These are phyloP conservation scores for Penicillium corylophilum DNA, from an alignment of 2,329 filamentous ascomycete genomes.

Conservation along the genomic window DNA sequence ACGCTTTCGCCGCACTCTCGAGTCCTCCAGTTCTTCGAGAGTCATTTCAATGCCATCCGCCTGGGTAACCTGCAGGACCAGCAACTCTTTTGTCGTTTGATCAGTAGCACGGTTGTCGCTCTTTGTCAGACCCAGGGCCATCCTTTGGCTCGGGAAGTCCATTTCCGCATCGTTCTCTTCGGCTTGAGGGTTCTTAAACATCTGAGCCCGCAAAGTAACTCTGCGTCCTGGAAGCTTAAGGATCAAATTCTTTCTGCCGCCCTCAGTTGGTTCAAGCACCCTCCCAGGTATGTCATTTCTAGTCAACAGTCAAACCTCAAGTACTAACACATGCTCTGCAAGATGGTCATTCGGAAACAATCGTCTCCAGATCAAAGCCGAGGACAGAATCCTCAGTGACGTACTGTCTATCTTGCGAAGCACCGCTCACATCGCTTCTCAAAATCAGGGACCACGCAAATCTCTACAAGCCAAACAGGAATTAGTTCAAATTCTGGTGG, in stretches of 20 bases:
- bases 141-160: slow-evolving; percentile 85
- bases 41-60: slow-evolving; percentile 92
- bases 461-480: slow-evolving; percentile 76
- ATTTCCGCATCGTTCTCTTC: slow-evolving; percentile 83
- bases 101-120: slow-evolving; percentile 74
- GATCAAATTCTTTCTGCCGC: slow-evolving; percentile 84
- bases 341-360: slow-evolving; percentile 96
- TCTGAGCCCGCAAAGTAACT: slow-evolving; percentile 63
- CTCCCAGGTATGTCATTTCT: slow-evolving; percentile 57
- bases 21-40: slow-evolving; percentile 83
- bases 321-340: slow-evolving; percentile 17
- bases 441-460: slow-evolving; percentile 55
- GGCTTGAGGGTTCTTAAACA: slow-evolving; percentile 74
- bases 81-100: slow-evolving; percentile 74
- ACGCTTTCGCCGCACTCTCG: slow-evolving; percentile 82
- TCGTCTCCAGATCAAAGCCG: slow-evolving; percentile 86
- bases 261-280: slow-evolving; percentile 80
- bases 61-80: slow-evolving; percentile 80
- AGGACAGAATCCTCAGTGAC: slow-evolving; percentile 77
- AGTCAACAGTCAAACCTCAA: not conserved
- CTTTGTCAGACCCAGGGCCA: slow-evolving; percentile 71
- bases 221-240: slow-evolving; percentile 77
- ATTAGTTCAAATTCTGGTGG: slow-evolving; percentile 74
- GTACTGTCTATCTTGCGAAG: slow-evolving; percentile 66
- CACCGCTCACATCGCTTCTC: slow-evolving; percentile 59